A percentile compares a stretch with the other conserved stretches of the same genome.
Conservation (phyloP, 768 basidiomycete genomes). For the Serpula lacrymans region DNA sequence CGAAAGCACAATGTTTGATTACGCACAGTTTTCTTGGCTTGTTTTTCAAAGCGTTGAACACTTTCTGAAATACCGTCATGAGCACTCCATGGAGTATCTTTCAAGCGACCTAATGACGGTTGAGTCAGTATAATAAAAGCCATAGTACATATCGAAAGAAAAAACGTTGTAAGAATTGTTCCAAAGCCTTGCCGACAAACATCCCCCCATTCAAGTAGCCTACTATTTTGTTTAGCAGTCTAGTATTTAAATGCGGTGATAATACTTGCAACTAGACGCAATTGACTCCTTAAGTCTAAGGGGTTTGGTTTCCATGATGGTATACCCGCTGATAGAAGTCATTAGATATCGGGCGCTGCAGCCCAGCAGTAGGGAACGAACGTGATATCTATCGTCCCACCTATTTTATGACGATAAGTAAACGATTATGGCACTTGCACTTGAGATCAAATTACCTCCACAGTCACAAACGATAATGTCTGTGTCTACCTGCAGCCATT, state of each 20-base stretch:
- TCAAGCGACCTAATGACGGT: slow-evolving; percentile 6
- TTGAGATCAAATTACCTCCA: too few relatives aligned
- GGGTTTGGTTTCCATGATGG: slow-evolving; percentile 8
- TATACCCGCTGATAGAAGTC: slow-evolving; percentile 12
- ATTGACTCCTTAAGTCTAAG: slow-evolving; percentile 7
- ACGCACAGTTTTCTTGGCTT: slow-evolving; percentile 20
- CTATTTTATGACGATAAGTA: slow-evolving; percentile 1
- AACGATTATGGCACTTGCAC: too few relatives aligned
- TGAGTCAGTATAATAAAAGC: background rate
- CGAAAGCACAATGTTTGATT: too few relatives aligned
- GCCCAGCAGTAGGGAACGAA: too few relatives aligned
- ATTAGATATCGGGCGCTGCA: too few relatives aligned
- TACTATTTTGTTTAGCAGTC: background rate
- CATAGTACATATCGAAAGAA: background rate
- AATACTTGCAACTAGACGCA: slow-evolving; percentile 16
- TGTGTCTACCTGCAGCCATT: too few relatives aligned
- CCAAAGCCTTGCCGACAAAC: slow-evolving; percentile 15
- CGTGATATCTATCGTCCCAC: too few relatives aligned
- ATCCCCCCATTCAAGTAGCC: slow-evolving; percentile 19
- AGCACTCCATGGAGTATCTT: too few relatives aligned
- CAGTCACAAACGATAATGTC: too few relatives aligned
- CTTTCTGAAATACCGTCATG: slow-evolving; percentile 12
- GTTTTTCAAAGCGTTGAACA: slow-evolving; percentile 17
- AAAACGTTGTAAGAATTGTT: slow-evolving; percentile 12
- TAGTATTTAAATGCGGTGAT: background rate